These are phyloP conservation scores for Bretschneidera sinensis DNA, from an alignment of 345 rosid genomes.

Conservation along the genomic window DNA sequence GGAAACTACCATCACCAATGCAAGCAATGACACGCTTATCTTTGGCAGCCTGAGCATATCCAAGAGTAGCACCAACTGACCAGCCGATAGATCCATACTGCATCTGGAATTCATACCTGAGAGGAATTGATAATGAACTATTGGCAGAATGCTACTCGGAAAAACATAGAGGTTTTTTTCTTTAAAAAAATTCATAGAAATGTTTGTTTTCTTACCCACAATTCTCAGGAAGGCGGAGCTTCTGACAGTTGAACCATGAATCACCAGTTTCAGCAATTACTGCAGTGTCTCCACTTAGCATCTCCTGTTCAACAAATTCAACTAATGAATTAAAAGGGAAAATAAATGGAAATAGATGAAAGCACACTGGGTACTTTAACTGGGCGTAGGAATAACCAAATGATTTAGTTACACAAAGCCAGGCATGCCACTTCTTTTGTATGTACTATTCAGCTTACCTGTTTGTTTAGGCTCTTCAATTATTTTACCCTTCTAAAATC, in stretches of 20 bases:
- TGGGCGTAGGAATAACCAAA: background rate
- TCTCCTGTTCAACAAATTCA: conserved; percentile 28
- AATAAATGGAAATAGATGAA: background rate
- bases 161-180: background rate
- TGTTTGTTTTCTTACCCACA: conserved; percentile 43
- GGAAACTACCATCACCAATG: conserved; percentile 79
- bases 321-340: background rate
- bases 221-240: conserved; percentile 62
- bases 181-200: background rate
- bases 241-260: conserved; percentile 82
- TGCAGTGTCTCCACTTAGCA: conserved; percentile 48
- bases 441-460: background rate
- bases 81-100: conserved; percentile 81
- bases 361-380: background rate
- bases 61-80: conserved; percentile 77
- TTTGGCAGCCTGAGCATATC: conserved; percentile 66
- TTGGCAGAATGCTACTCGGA: background rate
- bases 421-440: background rate
- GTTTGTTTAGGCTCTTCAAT: background rate
- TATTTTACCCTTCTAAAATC: background rate
- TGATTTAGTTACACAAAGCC: background rate
- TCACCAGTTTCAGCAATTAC: conserved; percentile 78
- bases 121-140: conserved; percentile 10
- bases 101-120: conserved; percentile 75
- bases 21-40: conserved; percentile 70